A percentile compares a stretch with the other conserved stretches of the same genome.
Evolutionary conservation across 148 eudicot genomes (phyloP).

Genomic region (Selenicereus undatus): DNA sequence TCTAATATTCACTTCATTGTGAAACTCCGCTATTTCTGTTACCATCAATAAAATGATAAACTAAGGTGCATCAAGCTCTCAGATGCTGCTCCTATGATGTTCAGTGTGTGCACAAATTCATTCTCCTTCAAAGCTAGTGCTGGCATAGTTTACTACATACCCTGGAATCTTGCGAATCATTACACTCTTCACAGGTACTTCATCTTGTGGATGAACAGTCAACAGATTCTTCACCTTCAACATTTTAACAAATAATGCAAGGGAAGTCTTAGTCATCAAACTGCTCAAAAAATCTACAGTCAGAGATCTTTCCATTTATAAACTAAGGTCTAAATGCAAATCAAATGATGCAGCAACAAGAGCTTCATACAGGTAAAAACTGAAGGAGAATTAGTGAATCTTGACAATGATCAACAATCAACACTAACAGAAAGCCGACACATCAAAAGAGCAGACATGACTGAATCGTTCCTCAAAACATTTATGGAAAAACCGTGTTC

Average conservation of each 20-base stretch:
- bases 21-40: neutral
- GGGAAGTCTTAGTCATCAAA: neutral
- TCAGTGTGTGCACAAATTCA: neutral
- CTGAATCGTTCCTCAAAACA: neutral
- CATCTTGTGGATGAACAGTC: constrained; percentile 80
- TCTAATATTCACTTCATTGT: neutral
- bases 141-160: constrained; percentile 29
- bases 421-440: neutral
- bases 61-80: neutral
- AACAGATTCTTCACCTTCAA: constrained; percentile 78
- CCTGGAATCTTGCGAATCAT: constrained; percentile 93
- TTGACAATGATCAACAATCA: neutral
- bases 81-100: neutral
- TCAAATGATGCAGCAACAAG: neutral
- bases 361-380: neutral
- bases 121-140: neutral
- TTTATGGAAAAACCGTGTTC: too few species aligned
- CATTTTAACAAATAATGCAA: constrained; percentile 3
- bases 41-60: neutral
- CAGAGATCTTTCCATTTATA: neutral
- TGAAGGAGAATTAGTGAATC: neutral
- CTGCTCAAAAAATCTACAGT: neutral
- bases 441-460: neutral
- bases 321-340: neutral
- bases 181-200: constrained; percentile 77